Conservation (phyloP, 2,329 filamentous ascomycete species). For the Botrytis elliptica region DNA sequence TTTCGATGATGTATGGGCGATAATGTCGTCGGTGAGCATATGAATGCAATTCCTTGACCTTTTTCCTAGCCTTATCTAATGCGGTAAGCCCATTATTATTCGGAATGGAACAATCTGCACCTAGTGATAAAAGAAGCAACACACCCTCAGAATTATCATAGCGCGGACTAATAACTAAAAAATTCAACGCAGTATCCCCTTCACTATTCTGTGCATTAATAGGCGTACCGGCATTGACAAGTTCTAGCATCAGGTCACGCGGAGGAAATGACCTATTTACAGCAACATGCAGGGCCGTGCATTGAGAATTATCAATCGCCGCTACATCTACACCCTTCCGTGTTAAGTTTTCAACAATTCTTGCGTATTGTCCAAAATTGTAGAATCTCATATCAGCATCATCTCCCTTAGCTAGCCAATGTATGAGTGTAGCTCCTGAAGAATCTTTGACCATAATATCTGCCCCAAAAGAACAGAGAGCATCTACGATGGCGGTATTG, state of each 20-base stretch:
- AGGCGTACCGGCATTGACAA: background rate
- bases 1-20: background rate
- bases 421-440: background rate
- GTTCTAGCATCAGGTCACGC: background rate
- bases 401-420: background rate
- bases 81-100: background rate
- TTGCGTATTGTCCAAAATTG: rapidly evolving
- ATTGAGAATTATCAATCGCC: background rate
- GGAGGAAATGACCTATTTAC: too few relatives aligned
- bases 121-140: background rate
- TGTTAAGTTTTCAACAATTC: rapidly evolving
- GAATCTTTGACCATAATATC: background rate
- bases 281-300: background rate
- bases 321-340: background rate
- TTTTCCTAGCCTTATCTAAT: background rate
- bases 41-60: too few relatives aligned
- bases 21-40: rapidly evolving
- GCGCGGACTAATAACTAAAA: too few relatives aligned
- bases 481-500: background rate
- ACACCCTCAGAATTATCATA: too few relatives aligned
- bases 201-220: background rate
- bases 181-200: background rate
- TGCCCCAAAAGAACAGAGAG: background rate
- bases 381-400: rapidly evolving
- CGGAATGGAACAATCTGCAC: background rate